Evolutionary conservation across 2,329 filamentous ascomycete genomes (phyloP), one percentile per base, ranked within the genome.

Genomic region (Plectosphaerella plurivora): DNA sequence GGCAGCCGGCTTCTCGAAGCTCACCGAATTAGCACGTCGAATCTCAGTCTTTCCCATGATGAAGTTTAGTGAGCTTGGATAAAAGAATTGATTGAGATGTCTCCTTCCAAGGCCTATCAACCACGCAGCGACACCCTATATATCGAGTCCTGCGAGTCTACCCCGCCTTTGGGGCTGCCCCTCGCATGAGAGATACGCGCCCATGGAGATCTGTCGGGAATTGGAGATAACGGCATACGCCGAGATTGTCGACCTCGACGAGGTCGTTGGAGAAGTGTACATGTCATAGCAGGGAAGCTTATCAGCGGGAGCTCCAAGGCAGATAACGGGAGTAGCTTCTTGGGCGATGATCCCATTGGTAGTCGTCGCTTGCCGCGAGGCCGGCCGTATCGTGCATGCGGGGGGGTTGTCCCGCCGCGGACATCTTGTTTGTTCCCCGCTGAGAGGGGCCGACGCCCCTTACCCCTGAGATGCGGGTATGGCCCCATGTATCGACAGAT

Each of bases 21-120:
- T 84, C 44, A 93, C 87, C 65, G 87, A 87, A 52, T 87, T 81
- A 16, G 84, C 86, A 36, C 84, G 89, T 52, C 89, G 83, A 59
- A 93, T 85, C 39, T 72, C 52, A 24, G 54, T 53, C 33, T 57
- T 74, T 1, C 87, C 88, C 79, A 91, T 79, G 64, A n/a, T 53
- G 18, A 14, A 11, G 20, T 8, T 8, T 18, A 15, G 11, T 33
- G 14, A 10, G 33, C 14, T n/a, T 11, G 28, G 12, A n/a, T n/a
- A 47, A n/a, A 24, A 10, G 16, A 15, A 33, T 7, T 12, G 35
- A 4, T 15, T n/a, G 45, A 28, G 6, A 20, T 7, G 41, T 12
- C 18, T 18, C 18, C 41, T 6, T 6, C 11, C 16, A 12, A 20
- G 10, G 16, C 16, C n/a, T 20, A 44, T 44, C 3, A 22, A 22